Evolutionary conservation across 176 grass and related monocot genomes (phyloP).

Genomic region (Tillandsia fasciculata): DNA sequence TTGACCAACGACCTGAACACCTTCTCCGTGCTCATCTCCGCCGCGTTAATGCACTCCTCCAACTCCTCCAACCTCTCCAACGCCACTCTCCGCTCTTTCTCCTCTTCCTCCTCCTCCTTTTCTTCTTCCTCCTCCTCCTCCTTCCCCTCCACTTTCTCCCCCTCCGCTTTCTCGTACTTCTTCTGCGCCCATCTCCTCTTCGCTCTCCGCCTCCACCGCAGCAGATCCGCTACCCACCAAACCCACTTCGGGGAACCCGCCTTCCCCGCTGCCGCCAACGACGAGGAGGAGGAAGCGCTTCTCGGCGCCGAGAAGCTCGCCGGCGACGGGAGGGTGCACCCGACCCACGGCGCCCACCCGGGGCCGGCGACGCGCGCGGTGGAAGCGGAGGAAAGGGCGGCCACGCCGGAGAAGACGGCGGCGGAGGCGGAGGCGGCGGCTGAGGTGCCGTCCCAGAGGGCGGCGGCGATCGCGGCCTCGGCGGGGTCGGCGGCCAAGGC

Average conservation of each 20-base stretch:
- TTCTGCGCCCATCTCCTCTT: not conserved
- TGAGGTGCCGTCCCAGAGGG: not conserved
- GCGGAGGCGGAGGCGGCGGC: not conserved
- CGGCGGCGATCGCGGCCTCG: constrained; percentile 20
- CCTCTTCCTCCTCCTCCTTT: constrained; percentile 21
- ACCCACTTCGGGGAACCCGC: no score
- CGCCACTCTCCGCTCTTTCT: constrained; percentile 36
- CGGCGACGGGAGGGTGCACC: not conserved
- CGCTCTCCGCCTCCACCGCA: not conserved
- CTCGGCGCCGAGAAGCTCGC: not conserved
- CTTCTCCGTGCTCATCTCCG: constrained; percentile 49
- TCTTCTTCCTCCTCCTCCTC: not conserved
- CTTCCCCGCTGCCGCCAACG: no score
- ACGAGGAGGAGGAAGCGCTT: constrained; percentile 13
- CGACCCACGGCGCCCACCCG: constrained; percentile 27
- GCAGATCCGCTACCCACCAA: no score
- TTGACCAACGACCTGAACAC: constrained; percentile 64
- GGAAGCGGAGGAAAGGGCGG: constrained; percentile 27
- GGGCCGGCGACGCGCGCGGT: constrained; percentile 21
- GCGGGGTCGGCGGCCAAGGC: no score
- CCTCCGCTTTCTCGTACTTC: not conserved
- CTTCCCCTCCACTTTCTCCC: not conserved
- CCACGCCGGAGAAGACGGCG: no score
- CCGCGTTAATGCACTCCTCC: constrained; percentile 39
- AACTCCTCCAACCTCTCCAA: constrained; percentile 44